These are phyloP conservation scores for Geotrichum restrictum DNA, from an alignment of 1,139 yeast genomes.

Conservation along the genomic window DNA sequence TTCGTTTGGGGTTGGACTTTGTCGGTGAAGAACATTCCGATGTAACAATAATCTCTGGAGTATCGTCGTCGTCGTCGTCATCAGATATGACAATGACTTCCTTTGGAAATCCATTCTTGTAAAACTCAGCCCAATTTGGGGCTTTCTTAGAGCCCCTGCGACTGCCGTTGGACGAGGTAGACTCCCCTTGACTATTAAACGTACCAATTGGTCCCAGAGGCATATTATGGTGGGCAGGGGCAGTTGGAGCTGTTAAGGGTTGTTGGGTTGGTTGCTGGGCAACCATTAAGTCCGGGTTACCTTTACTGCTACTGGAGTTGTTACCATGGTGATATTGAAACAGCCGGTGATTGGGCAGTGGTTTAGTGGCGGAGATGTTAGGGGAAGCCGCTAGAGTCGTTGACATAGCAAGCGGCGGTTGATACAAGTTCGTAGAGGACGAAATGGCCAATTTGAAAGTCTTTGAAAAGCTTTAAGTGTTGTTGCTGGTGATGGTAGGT, in stretches of 20 bases:
- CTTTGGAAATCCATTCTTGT: conserved; percentile 36
- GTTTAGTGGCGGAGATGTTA: conserved; percentile 9
- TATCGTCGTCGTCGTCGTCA: conserved; percentile 28
- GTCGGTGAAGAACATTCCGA: conserved; percentile 10
- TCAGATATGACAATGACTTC: conserved; percentile 39
- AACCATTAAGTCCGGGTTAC: conserved; percentile 3
- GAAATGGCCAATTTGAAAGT: too few species aligned
- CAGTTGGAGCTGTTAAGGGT: not conserved
- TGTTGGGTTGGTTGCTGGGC: conserved; percentile 12
- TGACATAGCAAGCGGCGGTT: conserved; percentile 2
- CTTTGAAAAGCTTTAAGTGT: too few species aligned
- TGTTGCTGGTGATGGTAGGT: not conserved
- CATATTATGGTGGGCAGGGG: not conserved
- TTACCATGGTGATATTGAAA: conserved; percentile 7
- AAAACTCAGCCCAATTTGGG: conserved; percentile 36
- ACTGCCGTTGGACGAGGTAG: not conserved
- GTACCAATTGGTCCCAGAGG: not conserved
- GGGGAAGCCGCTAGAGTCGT: conserved; percentile 14
- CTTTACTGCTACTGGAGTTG: not conserved
- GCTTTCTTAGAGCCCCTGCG: conserved; percentile 11
- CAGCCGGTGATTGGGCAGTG: conserved; percentile 3
- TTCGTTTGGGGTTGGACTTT: not conserved
- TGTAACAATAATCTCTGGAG: not conserved
- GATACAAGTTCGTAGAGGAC: not conserved
- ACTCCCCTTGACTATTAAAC: not conserved